phyloP scores from a whole-genome alignment of 1,284 basidiomycete genomes.

The Fomes fomentarius region DNA sequence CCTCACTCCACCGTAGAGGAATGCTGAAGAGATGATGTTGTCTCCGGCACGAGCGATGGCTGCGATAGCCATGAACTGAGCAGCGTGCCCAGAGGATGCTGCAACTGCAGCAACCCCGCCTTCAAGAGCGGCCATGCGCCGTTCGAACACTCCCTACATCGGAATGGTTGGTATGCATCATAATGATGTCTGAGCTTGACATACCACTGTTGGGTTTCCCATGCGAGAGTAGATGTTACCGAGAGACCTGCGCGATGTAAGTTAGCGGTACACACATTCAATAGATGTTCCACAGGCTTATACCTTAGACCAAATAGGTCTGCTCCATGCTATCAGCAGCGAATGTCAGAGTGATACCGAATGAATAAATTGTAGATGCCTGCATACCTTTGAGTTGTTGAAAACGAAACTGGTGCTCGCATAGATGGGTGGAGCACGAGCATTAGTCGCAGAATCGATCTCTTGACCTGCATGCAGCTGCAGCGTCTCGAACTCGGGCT shows the following conservation, averaged over 20 bases:
- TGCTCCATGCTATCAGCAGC: conserved; percentile 66
- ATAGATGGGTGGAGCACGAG: conserved; percentile 86
- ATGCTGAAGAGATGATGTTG: conserved; percentile 79
- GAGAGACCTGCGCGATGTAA: conserved; percentile 44
- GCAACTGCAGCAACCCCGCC: conserved; percentile 84
- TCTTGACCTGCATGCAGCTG: conserved; percentile 84
- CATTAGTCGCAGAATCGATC: conserved; percentile 72
- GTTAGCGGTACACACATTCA: no score
- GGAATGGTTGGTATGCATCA: neutral
- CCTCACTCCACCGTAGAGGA: conserved; percentile 62
- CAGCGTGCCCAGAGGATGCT: conserved; percentile 77
- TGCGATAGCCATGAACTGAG: conserved; percentile 79
- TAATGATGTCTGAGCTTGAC: conserved; percentile 29
- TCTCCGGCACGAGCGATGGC: conserved; percentile 73
- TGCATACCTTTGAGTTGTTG: conserved; percentile 71
- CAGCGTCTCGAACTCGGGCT: conserved; percentile 80
- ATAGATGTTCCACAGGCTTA: no score
- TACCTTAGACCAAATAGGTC: conserved; percentile 80
- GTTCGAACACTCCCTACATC: conserved; percentile 80
- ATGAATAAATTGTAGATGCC: neutral
- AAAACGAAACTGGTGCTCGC: conserved; percentile 80
- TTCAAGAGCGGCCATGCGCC: conserved; percentile 83
- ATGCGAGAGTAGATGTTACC: conserved; percentile 85
- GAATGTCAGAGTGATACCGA: neutral
- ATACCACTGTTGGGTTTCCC: conserved; percentile 84